phyloP scores from a whole-genome alignment of 495 filamentous ascomycete species.

The Aspergillus nanangensis region DNA sequence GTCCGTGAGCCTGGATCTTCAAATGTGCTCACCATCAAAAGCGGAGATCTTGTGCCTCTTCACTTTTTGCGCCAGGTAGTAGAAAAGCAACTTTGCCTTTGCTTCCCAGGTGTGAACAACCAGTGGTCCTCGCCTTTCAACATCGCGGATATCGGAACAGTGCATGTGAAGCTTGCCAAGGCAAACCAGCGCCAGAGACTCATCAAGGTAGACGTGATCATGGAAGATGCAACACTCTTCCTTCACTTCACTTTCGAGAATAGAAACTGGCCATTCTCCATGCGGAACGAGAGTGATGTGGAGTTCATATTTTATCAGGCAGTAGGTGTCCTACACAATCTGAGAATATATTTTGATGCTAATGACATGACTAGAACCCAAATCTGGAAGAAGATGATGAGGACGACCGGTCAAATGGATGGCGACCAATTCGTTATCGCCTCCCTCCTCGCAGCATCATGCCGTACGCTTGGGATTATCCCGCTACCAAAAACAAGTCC shows the following conservation, averaged over 20 bases:
- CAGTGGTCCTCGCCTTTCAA: constrained; percentile 98
- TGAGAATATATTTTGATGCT: not conserved
- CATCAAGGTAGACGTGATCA: constrained; percentile 80
- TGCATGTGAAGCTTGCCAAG: constrained; percentile 90
- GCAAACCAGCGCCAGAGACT: constrained; percentile 83
- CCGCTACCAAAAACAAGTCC: constrained; percentile 92
- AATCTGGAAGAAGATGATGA: constrained; percentile 80
- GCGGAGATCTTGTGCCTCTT: constrained; percentile 72
- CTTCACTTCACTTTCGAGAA: constrained; percentile 83
- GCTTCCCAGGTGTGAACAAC: constrained; percentile 93
- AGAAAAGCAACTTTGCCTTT: constrained; percentile 85
- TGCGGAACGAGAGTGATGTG: constrained; percentile 94
- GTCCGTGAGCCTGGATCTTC: constrained; percentile 88
- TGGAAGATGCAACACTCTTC: constrained; percentile 91
- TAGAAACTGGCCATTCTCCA: constrained; percentile 96
- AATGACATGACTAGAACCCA: constrained; percentile 41
- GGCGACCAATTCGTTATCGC: constrained; percentile 89
- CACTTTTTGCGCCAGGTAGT: constrained; percentile 76
- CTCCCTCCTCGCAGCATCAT: constrained; percentile 94
- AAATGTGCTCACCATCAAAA: constrained; percentile 68
- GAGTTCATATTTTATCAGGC: constrained; percentile 95
- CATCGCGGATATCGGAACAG: constrained; percentile 86
- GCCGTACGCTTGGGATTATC: constrained; percentile 99
- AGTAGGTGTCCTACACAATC: constrained; percentile 34
- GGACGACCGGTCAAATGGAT: constrained; percentile 72